phyloP scores from a whole-genome alignment of 768 basidiomycete species.

The Xerocomus spinulosus region DNA sequence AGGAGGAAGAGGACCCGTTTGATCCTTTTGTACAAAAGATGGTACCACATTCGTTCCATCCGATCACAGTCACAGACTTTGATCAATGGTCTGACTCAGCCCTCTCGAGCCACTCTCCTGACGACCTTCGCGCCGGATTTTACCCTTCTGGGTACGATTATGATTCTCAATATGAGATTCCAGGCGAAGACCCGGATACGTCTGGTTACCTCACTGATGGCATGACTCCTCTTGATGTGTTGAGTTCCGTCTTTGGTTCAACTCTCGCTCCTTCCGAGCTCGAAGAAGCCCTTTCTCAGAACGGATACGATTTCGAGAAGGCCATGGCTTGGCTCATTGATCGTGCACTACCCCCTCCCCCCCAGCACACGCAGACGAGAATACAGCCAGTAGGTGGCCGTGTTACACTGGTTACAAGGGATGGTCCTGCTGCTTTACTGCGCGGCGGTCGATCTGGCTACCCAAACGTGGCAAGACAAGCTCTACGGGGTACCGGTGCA shows the following conservation, averaged over 20 bases:
- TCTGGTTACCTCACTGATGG: slow-evolving; percentile 72
- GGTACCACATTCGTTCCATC: slow-evolving; percentile 54
- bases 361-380: slow-evolving; percentile 37
- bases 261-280: slow-evolving; percentile 86
- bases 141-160: slow-evolving; percentile 29
- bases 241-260: slow-evolving; percentile 89
- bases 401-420: slow-evolving; percentile 61
- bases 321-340: slow-evolving; percentile 95
- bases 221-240: slow-evolving; percentile 97
- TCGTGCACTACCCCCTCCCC: slow-evolving; percentile 48
- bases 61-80: slow-evolving; percentile 59
- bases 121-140: slow-evolving; percentile 40
- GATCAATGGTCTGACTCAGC: slow-evolving; percentile 57
- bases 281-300: slow-evolving; percentile 84
- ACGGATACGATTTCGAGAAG: slow-evolving; percentile 92
- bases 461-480: slow-evolving; percentile 15
- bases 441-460: slow-evolving; percentile 43
- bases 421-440: slow-evolving; percentile 33
- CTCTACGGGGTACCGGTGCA: slow-evolving; percentile 25
- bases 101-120: slow-evolving; percentile 48
- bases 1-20: slow-evolving; percentile 82
- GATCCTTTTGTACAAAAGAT: slow-evolving; percentile 59
- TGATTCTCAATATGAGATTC: slow-evolving; percentile 30
- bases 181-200: slow-evolving; percentile 46
- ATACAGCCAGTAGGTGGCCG: slow-evolving; percentile 65